Evolutionary conservation across 352 stramenopile genomes (phyloP).

Genomic region (Globisporangium carolinianum): DNA sequence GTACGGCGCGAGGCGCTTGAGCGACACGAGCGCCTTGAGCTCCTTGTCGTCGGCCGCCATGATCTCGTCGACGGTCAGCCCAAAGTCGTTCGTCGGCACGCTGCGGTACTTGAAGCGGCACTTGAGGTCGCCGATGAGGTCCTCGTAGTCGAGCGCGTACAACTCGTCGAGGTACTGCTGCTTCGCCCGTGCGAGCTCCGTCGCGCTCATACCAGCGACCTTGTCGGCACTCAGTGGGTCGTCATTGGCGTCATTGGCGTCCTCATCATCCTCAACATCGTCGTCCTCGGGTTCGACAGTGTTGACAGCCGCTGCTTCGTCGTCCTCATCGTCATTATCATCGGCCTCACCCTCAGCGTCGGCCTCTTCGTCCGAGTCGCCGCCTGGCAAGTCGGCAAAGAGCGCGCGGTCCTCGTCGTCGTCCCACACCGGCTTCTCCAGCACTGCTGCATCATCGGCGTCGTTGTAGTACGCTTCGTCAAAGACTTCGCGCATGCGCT

Average conservation of each 20-base stretch:
- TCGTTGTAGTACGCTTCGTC: conserved; percentile 97
- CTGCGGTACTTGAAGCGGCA: conserved; percentile 97
- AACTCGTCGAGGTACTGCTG: conserved; percentile 94
- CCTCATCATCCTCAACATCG: conserved; percentile 16
- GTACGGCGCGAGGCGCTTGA: conserved; percentile 97
- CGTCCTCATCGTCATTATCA: conserved; percentile 18
- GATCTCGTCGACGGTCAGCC: conserved; percentile 96
- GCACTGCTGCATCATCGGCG: conserved; percentile 20
- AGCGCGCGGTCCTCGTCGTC: conserved; percentile 82
- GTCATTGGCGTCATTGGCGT: conserved; percentile 41
- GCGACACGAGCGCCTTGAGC: conserved; percentile 94
- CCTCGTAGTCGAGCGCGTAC: conserved; percentile 98
- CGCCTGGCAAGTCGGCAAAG: conserved; percentile 61
- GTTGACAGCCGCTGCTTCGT: conserved; percentile 23
- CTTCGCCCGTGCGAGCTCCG: conserved; percentile 76
- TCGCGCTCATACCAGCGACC: conserved; percentile 38
- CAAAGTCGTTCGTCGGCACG: conserved; percentile 95
- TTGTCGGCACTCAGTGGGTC: conserved; percentile 34
- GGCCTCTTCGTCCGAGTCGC: conserved; percentile 57
- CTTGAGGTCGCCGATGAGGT: conserved; percentile 96
- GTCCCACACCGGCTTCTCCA: conserved; percentile 76
- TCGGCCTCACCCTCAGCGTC: conserved; percentile 18
- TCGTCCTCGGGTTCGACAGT: conserved; percentile 22
- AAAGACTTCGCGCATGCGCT: conserved; percentile 95
- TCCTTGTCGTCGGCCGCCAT: conserved; percentile 95